Evolutionary conservation across 177 flowering plant genomes (phyloP), one percentile per base, ranked within the genome.

Genomic region (Vitis hybrid): DNA sequence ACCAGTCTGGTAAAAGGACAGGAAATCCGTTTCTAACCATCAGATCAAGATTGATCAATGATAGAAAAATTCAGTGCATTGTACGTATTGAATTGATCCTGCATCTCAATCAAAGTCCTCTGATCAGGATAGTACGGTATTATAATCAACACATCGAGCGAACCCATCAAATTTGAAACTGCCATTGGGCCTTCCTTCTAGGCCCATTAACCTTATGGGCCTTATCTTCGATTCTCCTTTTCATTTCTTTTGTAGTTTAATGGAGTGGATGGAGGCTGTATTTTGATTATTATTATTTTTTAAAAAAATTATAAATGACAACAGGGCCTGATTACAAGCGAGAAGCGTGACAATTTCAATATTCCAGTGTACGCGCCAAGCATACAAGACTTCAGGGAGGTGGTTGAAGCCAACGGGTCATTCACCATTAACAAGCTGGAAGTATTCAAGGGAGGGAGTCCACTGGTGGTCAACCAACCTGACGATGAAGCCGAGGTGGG

Each of bases 361-460:
- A 84, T 91, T 64, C 98, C 97, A 3, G 87, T 91, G 19, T 91
- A 87, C 55, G 97, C 97, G 2, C 81, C 98, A 3, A 91, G 88
- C 82, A 69, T 90, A 13, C 90, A 87, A 73, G 98, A 93, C 65
- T 91, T 93, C 89, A 83, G 79, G 78, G 95, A 93, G 73, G 89
- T 93, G 50, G 92, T 93, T 1, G 97, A 91, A 72, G 87, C 86
- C 5, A 72, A 84, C 59, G 90, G 95, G 12, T 91, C 91, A 48
- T 90, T 86, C 22, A 60, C 74, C 63, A 81, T 88, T 5, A 78
- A 90, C 84, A 87, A 81, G 72, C 91, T 93, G 2, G 87, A 90
- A 71, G 79, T 91, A 0, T 84, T 90, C 78, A 81, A 81, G 53
- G 98, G 97, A 59, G 98, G 97, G 1, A 91, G 95, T 74, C 98